These are phyloP conservation scores for Capsella bursapastoris DNA, from an alignment of 345 rosid species.

Conservation along the genomic window DNA sequence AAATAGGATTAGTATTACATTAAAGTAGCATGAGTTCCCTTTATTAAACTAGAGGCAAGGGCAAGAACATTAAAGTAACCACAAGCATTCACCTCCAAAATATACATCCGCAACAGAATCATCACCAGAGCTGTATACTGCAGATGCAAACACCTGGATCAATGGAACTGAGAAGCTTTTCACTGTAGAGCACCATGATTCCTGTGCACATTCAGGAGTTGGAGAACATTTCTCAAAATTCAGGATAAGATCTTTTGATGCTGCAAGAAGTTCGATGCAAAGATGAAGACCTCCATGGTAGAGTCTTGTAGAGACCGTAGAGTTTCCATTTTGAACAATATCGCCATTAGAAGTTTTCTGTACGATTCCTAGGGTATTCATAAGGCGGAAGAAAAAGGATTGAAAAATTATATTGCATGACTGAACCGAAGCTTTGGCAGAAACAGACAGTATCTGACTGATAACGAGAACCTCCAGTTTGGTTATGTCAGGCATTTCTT, in stretches of 20 bases:
- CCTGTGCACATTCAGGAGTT: slow-evolving; percentile 44
- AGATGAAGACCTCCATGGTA: slow-evolving; percentile 74
- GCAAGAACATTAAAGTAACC: slow-evolving; percentile 27
- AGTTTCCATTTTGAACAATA: slow-evolving; percentile 40
- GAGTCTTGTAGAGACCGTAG: slow-evolving; percentile 45
- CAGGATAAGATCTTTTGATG: slow-evolving; percentile 63
- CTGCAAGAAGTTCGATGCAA: slow-evolving; percentile 67
- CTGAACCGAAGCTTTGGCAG: slow-evolving; percentile 63
- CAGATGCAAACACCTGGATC: slow-evolving; percentile 54
- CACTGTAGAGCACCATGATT: slow-evolving; percentile 58
- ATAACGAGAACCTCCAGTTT: slow-evolving; percentile 62
- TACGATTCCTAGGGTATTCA: slow-evolving; percentile 59
- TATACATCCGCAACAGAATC: slow-evolving; percentile 47
- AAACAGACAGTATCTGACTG: slow-evolving; percentile 67
- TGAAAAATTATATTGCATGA: slow-evolving; percentile 70
- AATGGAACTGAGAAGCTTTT: slow-evolving; percentile 55
- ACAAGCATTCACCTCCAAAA: slow-evolving; percentile 70
- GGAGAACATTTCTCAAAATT: slow-evolving; percentile 40
- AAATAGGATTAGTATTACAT: too few species aligned
- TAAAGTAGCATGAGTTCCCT: slow-evolving; percentile 2
- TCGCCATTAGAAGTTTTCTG: slow-evolving; percentile 44
- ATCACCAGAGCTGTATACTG: slow-evolving; percentile 37
- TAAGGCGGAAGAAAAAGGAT: slow-evolving; percentile 59
- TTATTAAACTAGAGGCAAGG: background rate
- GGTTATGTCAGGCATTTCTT: slow-evolving; percentile 54